These are phyloP conservation scores for Coprinopsis cinerea DNA, from an alignment of 768 basidiomycete species.

Conservation along the genomic window DNA sequence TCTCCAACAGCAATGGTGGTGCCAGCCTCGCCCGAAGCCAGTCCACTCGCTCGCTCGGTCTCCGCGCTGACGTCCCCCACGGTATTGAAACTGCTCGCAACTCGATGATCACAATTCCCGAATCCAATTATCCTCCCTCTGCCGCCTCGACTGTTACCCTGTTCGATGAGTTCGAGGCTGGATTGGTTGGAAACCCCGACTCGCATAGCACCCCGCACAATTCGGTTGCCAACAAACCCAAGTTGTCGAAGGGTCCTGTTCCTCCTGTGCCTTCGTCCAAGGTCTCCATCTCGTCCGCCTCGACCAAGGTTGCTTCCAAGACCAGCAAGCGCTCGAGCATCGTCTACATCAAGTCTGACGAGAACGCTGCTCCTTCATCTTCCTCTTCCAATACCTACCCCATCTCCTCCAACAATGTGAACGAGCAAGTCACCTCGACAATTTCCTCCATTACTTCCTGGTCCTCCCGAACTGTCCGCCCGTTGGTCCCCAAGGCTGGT, in stretches of 20 bases:
- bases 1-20: too few species aligned
- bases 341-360: slow-evolving; percentile 58
- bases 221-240: slow-evolving; percentile 30
- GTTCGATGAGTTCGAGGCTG: slow-evolving; percentile 49
- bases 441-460: slow-evolving; percentile 38
- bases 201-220: slow-evolving; percentile 65
- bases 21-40: slow-evolving; percentile 26
- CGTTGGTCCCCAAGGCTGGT: slow-evolving; percentile 47
- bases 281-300: too few species aligned
- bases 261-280: slow-evolving; percentile 32
- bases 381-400: neutral
- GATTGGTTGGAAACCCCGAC: slow-evolving; percentile 39
- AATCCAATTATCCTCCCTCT: slow-evolving; percentile 41
- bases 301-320: too few species aligned
- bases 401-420: slow-evolving; percentile 14
- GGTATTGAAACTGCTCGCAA: slow-evolving; percentile 45
- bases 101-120: slow-evolving; percentile 37
- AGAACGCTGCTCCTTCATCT: slow-evolving; percentile 26
- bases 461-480: slow-evolving; percentile 45
- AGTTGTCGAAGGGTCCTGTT: slow-evolving; percentile 27
- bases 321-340: slow-evolving; percentile 49
- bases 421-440: slow-evolving; percentile 28
- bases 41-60: slow-evolving; percentile 40
- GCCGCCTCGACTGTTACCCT: slow-evolving; percentile 58
- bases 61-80: slow-evolving; percentile 46